phyloP scores from a whole-genome alignment of 345 rosid genomes.

The Litchi chinensis region DNA sequence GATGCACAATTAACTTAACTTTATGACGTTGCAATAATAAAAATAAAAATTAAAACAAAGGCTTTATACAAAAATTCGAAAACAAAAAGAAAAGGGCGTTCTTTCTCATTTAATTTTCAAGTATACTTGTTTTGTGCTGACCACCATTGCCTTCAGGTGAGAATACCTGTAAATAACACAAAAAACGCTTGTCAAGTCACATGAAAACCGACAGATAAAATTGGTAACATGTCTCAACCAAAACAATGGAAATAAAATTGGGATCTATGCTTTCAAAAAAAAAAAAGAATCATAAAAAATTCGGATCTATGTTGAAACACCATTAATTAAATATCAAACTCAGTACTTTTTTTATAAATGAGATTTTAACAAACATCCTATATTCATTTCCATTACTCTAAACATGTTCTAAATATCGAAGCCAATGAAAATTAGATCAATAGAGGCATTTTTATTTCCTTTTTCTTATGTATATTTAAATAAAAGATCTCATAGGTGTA shows the following conservation, averaged over 20 bases:
- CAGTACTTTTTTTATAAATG: too few species aligned
- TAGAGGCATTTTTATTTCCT: too few species aligned
- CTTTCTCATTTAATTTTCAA: background rate
- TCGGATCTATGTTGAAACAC: background rate
- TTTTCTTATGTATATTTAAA: too few species aligned
- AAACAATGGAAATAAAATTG: background rate
- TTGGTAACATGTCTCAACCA: background rate
- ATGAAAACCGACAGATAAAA: background rate
- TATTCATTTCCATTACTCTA: background rate
- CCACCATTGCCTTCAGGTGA: constrained; percentile 5
- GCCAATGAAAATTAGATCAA: background rate
- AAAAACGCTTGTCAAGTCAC: background rate
- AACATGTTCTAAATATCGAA: background rate
- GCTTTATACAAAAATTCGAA: background rate
- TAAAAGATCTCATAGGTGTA: too few species aligned
- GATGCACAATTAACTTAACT: background rate
- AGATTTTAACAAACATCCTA: background rate
- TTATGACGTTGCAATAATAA: background rate
- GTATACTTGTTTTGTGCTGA: constrained; percentile 4
- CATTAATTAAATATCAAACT: background rate
- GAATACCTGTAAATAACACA: constrained; percentile 7
- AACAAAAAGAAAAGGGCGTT: background rate
- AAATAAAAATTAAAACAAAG: background rate
- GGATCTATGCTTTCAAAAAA: too few species aligned
- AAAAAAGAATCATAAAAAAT: too few species aligned